These are phyloP conservation scores for Diaporthe destruens DNA, from an alignment of 2,329 filamentous ascomycete genomes.

Conservation along the genomic window DNA sequence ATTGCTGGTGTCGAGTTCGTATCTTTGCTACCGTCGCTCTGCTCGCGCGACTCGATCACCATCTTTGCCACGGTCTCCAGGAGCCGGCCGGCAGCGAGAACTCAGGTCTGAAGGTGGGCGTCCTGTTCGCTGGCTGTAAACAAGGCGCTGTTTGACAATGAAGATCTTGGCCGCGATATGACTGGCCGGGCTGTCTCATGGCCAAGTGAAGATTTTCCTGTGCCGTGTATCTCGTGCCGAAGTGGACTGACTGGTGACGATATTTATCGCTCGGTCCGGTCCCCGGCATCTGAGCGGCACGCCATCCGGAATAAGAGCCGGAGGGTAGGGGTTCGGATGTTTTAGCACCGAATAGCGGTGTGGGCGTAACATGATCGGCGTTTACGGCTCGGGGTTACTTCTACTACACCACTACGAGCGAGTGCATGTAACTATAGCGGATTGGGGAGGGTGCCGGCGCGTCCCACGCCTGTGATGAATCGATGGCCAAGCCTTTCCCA, in stretches of 20 bases:
- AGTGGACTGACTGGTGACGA: neutral
- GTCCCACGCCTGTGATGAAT: neutral
- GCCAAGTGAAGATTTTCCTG: neutral
- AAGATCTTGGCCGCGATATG: no score
- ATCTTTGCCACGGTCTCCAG: neutral
- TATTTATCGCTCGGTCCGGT: neutral
- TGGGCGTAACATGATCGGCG: neutral
- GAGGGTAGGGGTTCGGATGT: conserved; percentile 2
- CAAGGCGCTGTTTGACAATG: no score
- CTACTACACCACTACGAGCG: neutral
- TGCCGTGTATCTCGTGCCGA: neutral
- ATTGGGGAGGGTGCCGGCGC: neutral
- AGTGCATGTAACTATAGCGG: neutral
- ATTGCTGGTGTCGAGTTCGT: neutral
- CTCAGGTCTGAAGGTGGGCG: neutral
- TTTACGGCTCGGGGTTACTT: neutral
- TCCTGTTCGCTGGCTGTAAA: neutral
- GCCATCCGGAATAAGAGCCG: neutral
- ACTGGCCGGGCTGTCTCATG: no score
- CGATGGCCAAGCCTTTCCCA: neutral
- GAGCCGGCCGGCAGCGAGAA: neutral
- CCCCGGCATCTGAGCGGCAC: conserved; percentile 1
- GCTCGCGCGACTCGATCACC: neutral
- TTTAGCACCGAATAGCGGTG: conserved; percentile 4
- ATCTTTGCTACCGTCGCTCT: neutral